A percentile compares a stretch with the other conserved stretches of the same genome.
These are phyloP conservation scores for Ambrosia hybrid DNA, from an alignment of 140 eudicot genomes.

Conservation along the genomic window DNA sequence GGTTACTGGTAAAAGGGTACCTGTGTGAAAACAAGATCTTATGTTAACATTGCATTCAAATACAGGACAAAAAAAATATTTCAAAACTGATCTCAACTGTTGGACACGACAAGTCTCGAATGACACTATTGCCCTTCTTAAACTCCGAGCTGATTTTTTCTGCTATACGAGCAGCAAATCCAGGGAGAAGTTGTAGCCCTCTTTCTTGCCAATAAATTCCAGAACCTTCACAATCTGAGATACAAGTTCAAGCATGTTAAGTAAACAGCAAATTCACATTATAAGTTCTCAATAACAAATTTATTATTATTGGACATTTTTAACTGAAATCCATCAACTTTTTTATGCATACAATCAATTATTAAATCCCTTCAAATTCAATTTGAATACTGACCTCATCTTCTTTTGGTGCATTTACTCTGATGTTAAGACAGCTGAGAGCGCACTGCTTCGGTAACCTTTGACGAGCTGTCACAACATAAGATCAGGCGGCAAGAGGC, in stretches of 20 bases:
- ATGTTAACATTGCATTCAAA: slow-evolving; percentile 18
- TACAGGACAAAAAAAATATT: not conserved
- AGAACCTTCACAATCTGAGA: slow-evolving; percentile 78
- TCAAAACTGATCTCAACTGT: slow-evolving; percentile 62
- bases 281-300: not conserved
- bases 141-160: slow-evolving; percentile 85
- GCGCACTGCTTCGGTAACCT: slow-evolving; percentile 95
- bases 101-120: slow-evolving; percentile 95
- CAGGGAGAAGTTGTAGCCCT: slow-evolving; percentile 77
- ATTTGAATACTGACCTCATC: slow-evolving; percentile 53
- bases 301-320: not conserved
- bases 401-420: slow-evolving; percentile 80
- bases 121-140: slow-evolving; percentile 87
- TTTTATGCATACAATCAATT: not conserved
- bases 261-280: slow-evolving; percentile 1
- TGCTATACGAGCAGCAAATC: slow-evolving; percentile 84
- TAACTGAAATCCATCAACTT: not conserved
- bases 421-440: slow-evolving; percentile 88
- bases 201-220: slow-evolving; percentile 88
- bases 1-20: slow-evolving; percentile 81
- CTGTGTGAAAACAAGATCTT: slow-evolving; percentile 29
- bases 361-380: not conserved
- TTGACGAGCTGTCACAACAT: slow-evolving; percentile 98
- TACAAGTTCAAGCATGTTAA: slow-evolving; percentile 5
- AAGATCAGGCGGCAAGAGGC: slow-evolving; percentile 85